A percentile compares a stretch with the other conserved stretches of the same genome.
Conservation (phyloP, 1,139 yeast species). For the Kodamaea plutei region DNA sequence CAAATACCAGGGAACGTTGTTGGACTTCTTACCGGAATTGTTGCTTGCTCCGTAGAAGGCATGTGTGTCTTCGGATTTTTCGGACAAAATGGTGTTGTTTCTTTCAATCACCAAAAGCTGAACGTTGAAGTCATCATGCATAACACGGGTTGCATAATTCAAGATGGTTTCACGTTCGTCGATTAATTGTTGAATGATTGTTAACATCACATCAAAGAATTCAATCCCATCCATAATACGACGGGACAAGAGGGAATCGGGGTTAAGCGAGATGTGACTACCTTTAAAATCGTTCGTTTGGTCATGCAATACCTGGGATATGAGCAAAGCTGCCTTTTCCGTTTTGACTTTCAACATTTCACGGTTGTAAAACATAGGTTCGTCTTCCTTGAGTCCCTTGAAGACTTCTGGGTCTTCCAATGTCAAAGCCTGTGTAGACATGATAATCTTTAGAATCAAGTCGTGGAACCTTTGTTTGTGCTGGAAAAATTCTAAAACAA, state of each 20-base stretch:
- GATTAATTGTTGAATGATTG: conserved; percentile 52
- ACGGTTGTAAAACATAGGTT: conserved; percentile 40
- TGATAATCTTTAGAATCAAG: conserved; percentile 52
- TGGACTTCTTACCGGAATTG: conserved; percentile 18
- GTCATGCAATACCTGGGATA: conserved; percentile 43
- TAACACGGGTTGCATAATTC: conserved; percentile 70
- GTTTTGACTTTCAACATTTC: conserved; percentile 37
- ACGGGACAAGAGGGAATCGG: conserved; percentile 42
- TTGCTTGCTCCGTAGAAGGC: conserved; percentile 36
- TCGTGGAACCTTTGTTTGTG: conserved; percentile 73
- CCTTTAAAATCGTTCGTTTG: conserved; percentile 41
- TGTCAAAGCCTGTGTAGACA: conserved; percentile 69
- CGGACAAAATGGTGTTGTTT: conserved; percentile 48
- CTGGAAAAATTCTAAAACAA: conserved; percentile 70
- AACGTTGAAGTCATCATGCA: conserved; percentile 68
- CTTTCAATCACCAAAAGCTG: conserved; percentile 59
- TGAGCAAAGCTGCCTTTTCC: conserved; percentile 48
- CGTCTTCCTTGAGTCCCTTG: conserved; percentile 57
- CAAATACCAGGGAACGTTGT: conserved; percentile 72
- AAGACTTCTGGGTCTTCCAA: conserved; percentile 72
- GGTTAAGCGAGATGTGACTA: conserved; percentile 45
- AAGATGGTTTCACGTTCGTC: conserved; percentile 68
- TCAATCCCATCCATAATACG: conserved; percentile 45
- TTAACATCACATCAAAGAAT: conserved; percentile 40
- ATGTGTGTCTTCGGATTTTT: conserved; percentile 35